Evolutionary conservation across 208 protist species (phyloP).

Genomic region (Trichomonas tenax): DNA sequence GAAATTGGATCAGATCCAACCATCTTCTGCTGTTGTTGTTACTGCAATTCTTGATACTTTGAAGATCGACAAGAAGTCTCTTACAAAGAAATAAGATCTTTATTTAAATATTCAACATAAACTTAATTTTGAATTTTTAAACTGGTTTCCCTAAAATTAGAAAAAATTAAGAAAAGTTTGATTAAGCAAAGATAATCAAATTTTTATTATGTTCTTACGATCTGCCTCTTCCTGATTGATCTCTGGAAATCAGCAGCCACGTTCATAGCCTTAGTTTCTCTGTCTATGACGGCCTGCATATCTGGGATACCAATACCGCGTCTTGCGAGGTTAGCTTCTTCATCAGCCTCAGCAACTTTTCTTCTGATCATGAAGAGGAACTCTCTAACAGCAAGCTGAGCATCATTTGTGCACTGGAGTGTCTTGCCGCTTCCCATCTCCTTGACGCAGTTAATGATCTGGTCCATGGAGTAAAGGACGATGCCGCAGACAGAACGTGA

Average conservation of each 20-base stretch:
- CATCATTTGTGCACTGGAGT: not conserved
- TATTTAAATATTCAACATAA: not conserved
- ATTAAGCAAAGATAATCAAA: too few relatives aligned
- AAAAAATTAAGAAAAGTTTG: too few relatives aligned
- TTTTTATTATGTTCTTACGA: too few relatives aligned
- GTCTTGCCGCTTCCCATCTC: not conserved
- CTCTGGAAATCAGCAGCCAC: not conserved
- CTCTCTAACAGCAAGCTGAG: not conserved
- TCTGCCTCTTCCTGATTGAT: slow-evolving; percentile 12
- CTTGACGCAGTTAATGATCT: not conserved
- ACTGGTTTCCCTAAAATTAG: too few relatives aligned
- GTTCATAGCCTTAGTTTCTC: not conserved
- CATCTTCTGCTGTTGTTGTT: not conserved
- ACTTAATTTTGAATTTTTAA: too few relatives aligned
- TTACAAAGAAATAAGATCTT: not conserved
- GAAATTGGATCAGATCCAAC: not conserved
- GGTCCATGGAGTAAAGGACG: not conserved
- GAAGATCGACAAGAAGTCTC: not conserved
- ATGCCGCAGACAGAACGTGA: not conserved
- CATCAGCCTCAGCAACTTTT: not conserved
- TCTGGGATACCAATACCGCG: not conserved
- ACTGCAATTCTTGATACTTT: not conserved
- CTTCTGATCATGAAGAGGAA: slow-evolving; percentile 17
- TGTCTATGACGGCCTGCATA: not conserved
- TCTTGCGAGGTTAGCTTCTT: too few relatives aligned